These are phyloP conservation scores for Geum urbanum DNA, from an alignment of 306 rosid species.

Conservation along the genomic window DNA sequence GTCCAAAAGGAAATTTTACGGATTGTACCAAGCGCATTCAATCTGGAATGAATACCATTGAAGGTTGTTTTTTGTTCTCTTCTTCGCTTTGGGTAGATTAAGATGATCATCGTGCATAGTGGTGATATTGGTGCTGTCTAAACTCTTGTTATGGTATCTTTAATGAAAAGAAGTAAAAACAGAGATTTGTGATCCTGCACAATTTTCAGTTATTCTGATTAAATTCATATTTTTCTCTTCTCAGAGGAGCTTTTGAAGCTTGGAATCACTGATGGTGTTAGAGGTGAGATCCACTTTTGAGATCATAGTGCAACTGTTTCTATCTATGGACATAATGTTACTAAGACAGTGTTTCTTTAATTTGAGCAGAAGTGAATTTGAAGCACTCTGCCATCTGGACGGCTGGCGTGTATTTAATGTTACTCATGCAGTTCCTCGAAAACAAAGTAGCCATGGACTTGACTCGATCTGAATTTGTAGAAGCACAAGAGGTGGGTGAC, in stretches of 20 bases:
- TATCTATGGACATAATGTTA: slow-evolving; percentile 14
- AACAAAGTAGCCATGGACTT: slow-evolving; percentile 93
- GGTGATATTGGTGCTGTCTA: slow-evolving; percentile 18
- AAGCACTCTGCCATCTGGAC: slow-evolving; percentile 95
- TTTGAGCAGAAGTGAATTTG: slow-evolving; percentile 79
- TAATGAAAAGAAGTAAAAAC: not conserved
- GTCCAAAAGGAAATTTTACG: slow-evolving; percentile 93
- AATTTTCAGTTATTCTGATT: not conserved
- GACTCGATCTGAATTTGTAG: slow-evolving; percentile 84
- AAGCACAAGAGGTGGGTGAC: slow-evolving; percentile 82
- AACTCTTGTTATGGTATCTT: not conserved
- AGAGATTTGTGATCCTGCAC: slow-evolving; percentile 4
- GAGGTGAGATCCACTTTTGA: slow-evolving; percentile 57
- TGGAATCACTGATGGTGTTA: slow-evolving; percentile 82
- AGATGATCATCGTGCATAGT: not conserved
- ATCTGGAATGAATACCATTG: slow-evolving; percentile 70
- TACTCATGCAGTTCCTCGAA: slow-evolving; percentile 92
- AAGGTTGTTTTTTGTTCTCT: slow-evolving; percentile 45
- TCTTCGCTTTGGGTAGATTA: slow-evolving; percentile 1
- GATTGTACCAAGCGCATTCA: slow-evolving; percentile 86
- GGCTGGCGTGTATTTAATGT: slow-evolving; percentile 95
- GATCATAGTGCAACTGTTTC: slow-evolving; percentile 19
- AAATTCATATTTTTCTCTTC: slow-evolving; percentile 18
- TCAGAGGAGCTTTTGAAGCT: slow-evolving; percentile 87
- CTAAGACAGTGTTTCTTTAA: slow-evolving; percentile 25